Conservation (phyloP, 116 monocot species). For the Zostera marina region DNA sequence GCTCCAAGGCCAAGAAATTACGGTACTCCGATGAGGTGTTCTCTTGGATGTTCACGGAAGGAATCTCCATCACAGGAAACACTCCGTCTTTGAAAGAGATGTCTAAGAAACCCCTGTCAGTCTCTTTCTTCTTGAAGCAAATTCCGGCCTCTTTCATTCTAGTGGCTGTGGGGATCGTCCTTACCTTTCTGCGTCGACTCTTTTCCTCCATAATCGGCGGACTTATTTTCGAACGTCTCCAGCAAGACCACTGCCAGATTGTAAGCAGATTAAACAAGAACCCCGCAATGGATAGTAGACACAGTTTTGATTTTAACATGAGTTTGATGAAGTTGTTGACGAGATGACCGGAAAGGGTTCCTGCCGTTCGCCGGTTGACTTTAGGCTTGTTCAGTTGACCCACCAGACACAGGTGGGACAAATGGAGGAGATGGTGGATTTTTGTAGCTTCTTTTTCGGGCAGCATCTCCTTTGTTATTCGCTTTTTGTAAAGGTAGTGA, state of each 20-base stretch:
- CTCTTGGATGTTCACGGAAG: neutral
- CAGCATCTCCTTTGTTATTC: neutral
- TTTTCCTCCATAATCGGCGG: neutral
- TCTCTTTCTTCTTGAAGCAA: neutral
- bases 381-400: too few relatives aligned
- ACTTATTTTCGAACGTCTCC: too few relatives aligned
- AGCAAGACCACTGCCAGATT: neutral
- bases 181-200: neutral
- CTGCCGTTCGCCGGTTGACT: neutral
- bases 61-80: conserved; percentile 2
- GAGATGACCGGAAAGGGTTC: neutral
- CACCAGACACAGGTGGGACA: neutral
- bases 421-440: neutral
- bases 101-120: neutral
- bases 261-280: neutral
- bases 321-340: neutral
- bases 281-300: neutral
- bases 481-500: neutral
- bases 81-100: neutral
- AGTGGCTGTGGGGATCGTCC: neutral
- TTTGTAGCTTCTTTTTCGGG: neutral
- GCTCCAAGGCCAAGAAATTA: neutral
- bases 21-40: neutral
- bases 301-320: neutral
- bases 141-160: neutral